These are phyloP conservation scores for Cubamyces lactineus DNA, from an alignment of 768 basidiomycete genomes.

Conservation along the genomic window DNA sequence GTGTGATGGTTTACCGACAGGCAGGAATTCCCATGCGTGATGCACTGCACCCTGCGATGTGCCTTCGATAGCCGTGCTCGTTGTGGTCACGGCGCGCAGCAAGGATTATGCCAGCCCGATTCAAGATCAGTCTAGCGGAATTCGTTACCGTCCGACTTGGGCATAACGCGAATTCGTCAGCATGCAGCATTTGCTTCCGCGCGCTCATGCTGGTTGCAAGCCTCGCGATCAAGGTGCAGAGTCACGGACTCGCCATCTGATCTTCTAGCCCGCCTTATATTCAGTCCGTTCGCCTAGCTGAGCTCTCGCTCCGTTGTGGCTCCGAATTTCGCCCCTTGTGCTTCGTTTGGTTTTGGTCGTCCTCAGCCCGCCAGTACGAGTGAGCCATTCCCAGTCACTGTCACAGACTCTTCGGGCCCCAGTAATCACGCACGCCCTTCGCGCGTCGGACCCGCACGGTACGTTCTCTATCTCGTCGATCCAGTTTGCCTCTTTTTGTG, in stretches of 20 bases:
- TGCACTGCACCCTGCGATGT: constrained; percentile 2
- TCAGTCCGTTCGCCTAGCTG: constrained; percentile 2
- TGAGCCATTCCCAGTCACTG: constrained; percentile 4
- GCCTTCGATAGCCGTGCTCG: neutral
- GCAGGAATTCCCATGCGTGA: neutral
- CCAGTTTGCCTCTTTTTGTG: constrained; percentile 12
- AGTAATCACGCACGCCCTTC: constrained; percentile 4
- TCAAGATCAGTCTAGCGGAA: constrained; percentile 11
- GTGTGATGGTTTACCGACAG: neutral
- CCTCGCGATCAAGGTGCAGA: constrained; percentile 15
- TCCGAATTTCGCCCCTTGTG: constrained; percentile 14
- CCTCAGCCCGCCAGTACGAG: neutral
- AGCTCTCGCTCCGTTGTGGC: constrained; percentile 7
- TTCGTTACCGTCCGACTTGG: neutral
- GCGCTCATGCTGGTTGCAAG: constrained; percentile 2
- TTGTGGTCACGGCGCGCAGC: neutral
- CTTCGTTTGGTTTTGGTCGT: neutral
- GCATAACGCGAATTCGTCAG: constrained; percentile 19
- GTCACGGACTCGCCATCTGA: constrained; percentile 15
- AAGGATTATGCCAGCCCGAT: neutral
- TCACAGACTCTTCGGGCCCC: constrained; percentile 7
- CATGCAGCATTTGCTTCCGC: constrained; percentile 20
- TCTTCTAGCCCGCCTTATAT: constrained; percentile 12
- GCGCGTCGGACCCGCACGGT: constrained; percentile 18
- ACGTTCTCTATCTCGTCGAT: constrained; percentile 15